Evolutionary conservation across 345 rosid genomes (phyloP), one percentile per base, ranked within the genome.

Genomic region (Kandelia obovata): DNA sequence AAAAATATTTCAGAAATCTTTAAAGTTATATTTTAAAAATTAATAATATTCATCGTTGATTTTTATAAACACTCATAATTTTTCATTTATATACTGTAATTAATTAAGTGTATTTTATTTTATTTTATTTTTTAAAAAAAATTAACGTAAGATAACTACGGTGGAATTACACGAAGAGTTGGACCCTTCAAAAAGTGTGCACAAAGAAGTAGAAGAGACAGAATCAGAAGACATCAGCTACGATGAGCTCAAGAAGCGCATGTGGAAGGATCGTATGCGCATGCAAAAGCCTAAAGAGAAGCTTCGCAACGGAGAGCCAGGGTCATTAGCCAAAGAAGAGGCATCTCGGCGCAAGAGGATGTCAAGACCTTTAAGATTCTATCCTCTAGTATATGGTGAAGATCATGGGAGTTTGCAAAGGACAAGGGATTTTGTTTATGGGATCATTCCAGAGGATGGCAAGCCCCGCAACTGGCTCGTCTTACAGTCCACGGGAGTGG

Each of bases 381-480:
- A 81, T 89, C 70, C 84, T 89, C 55, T 86, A 86, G 68, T 84
- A 85, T 80, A 88, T 84, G 94, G 83, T 80, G 65, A 92, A 86
- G 83, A 89, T 86, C 69, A 89, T 86, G 92, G 93, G 88, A 28
- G 83, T 86, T 5, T 88, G 93, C 71, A 85, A 85, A 20, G 89
- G 73, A 1, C 78, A 71, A 67, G 96, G 96, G 0, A 21, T 21
- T 89, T 91, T 28, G 89, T 91, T 3, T 87, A 83, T 59, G 91
- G 96, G 19, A 89, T 92, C 37, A 79, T 92, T 23, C 85, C 92
- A 5, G 87, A 92, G 32, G 83, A 80, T 23, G 93, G 96, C 2
- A 92, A 87, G 77, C 21, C 87, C 89, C 1, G 84, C 88, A 0
- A 89, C 84, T 0, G 93, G 96, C 11, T 86, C 96, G 0, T 91